phyloP scores from a whole-genome alignment of 345 rosid species.

The Brassica incana region DNA sequence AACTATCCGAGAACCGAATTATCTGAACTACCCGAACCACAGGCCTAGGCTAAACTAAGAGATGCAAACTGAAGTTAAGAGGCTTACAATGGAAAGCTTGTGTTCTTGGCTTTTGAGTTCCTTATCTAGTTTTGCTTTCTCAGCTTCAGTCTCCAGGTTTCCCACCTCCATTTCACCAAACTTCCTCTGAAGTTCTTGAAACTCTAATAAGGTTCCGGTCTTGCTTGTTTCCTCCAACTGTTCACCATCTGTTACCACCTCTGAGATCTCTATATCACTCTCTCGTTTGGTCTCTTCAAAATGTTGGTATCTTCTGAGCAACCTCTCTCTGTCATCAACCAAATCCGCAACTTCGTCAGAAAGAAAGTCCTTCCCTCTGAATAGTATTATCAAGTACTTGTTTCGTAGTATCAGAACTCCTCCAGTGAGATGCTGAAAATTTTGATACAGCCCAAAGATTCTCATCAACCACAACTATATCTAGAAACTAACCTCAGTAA shows the following conservation, averaged over 20 bases:
- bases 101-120: slow-evolving; percentile 63
- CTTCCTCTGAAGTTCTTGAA: slow-evolving; percentile 50
- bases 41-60: neutral
- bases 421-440: slow-evolving; percentile 71
- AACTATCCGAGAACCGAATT: neutral
- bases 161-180: slow-evolving; percentile 40
- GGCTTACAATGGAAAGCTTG: slow-evolving; percentile 69
- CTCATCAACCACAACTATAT: slow-evolving; percentile 19
- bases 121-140: slow-evolving; percentile 50
- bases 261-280: slow-evolving; percentile 48
- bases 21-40: neutral
- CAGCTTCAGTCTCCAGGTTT: slow-evolving; percentile 53
- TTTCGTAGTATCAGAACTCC: slow-evolving; percentile 75
- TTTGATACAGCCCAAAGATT: slow-evolving; percentile 1
- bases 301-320: slow-evolving; percentile 55
- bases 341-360: slow-evolving; percentile 52
- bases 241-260: slow-evolving; percentile 34
- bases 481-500: neutral
- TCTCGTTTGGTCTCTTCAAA: slow-evolving; percentile 63
- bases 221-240: slow-evolving; percentile 46
- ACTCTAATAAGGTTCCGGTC: slow-evolving; percentile 70
- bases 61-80: slow-evolving; percentile 21
- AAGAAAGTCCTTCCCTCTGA: slow-evolving; percentile 84
- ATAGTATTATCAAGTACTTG: slow-evolving; percentile 69
- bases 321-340: slow-evolving; percentile 64